These are phyloP conservation scores for Clonostachys chloroleuca DNA, from an alignment of 2,329 filamentous ascomycete genomes.

Conservation along the genomic window DNA sequence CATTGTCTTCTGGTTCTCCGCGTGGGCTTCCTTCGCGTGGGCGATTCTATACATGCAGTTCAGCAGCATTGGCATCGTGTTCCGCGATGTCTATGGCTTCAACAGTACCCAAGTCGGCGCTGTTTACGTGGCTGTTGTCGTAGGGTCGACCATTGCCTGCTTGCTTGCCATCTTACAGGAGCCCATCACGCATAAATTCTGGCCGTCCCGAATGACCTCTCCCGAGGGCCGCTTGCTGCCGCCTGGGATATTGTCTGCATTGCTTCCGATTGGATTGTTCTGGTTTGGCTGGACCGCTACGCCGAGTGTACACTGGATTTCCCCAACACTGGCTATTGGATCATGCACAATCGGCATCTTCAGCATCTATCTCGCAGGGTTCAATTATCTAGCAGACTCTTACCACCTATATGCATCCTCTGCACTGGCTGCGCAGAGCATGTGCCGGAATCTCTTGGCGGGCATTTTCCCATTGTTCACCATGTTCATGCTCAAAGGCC, in stretches of 20 bases:
- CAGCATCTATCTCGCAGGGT: conserved; percentile 62
- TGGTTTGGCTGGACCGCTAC: conserved; percentile 65
- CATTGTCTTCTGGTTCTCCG: conserved; percentile 61
- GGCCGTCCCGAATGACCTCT: conserved; percentile 16
- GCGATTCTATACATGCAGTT: conserved; percentile 63
- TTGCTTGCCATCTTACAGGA: conserved; percentile 52
- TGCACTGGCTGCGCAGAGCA: conserved; percentile 62
- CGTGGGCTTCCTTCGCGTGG: conserved; percentile 71
- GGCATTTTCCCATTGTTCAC: conserved; percentile 62
- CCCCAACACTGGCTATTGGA: conserved; percentile 55
- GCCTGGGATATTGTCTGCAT: conserved; percentile 54
- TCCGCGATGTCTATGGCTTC: conserved; percentile 56
- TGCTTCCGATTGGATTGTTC: conserved; percentile 62
- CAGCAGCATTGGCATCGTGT: conserved; percentile 58
- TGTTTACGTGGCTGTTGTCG: conserved; percentile 48
- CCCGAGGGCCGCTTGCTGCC: conserved; percentile 63
- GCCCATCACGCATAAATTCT: conserved; percentile 48
- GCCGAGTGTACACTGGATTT: conserved; percentile 54
- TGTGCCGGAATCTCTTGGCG: conserved; percentile 61
- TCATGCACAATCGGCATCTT: conserved; percentile 66
- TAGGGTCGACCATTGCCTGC: conserved; percentile 38
- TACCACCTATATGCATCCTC: conserved; percentile 64
- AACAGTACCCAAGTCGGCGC: conserved; percentile 53
- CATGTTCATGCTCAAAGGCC: conserved; percentile 51
- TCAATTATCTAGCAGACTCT: conserved; percentile 66